phyloP scores from a whole-genome alignment of 495 filamentous ascomycete genomes.

The Chaetomium tenue region DNA sequence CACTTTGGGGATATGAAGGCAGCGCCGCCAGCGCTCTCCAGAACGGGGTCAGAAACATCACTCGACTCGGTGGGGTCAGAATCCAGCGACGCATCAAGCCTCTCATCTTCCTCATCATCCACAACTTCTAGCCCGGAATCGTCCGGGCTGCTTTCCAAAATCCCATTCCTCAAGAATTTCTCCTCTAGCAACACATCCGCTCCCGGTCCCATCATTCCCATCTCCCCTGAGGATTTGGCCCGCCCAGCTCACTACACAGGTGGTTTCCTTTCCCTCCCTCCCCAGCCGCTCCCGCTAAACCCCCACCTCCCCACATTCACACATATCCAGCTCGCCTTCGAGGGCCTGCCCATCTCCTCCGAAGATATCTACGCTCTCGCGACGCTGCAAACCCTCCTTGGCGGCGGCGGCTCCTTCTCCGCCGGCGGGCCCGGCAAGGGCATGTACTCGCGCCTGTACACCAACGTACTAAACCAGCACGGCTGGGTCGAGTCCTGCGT shows the following conservation, averaged over 20 bases:
- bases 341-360: slow-evolving; percentile 85
- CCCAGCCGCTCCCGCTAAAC: slow-evolving; percentile 71
- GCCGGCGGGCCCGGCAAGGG: slow-evolving; percentile 97
- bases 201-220: slow-evolving; percentile 39
- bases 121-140: slow-evolving; percentile 42
- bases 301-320: slow-evolving; percentile 78
- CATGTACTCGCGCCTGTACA: slow-evolving; percentile 97
- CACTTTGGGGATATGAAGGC: slow-evolving; percentile 88
- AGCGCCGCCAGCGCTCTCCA: slow-evolving; percentile 54
- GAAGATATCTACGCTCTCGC: slow-evolving; percentile 95
- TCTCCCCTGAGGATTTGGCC: slow-evolving; percentile 56
- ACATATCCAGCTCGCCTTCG: slow-evolving; percentile 92
- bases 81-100: slow-evolving; percentile 35
- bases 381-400: slow-evolving; percentile 93
- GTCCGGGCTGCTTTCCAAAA: slow-evolving; percentile 71
- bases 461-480: slow-evolving; percentile 95
- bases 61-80: slow-evolving; percentile 44
- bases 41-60: slow-evolving; percentile 54
- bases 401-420: slow-evolving; percentile 95
- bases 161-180: slow-evolving; percentile 92
- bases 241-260: slow-evolving; percentile 85
- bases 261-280: slow-evolving; percentile 81
- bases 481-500: slow-evolving; percentile 94
- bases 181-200: slow-evolving; percentile 60
- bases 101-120: slow-evolving; percentile 46